Base-by-base conservation (phyloP, 352 stramenopile genomes). In the Detonula confervacea region DNA sequence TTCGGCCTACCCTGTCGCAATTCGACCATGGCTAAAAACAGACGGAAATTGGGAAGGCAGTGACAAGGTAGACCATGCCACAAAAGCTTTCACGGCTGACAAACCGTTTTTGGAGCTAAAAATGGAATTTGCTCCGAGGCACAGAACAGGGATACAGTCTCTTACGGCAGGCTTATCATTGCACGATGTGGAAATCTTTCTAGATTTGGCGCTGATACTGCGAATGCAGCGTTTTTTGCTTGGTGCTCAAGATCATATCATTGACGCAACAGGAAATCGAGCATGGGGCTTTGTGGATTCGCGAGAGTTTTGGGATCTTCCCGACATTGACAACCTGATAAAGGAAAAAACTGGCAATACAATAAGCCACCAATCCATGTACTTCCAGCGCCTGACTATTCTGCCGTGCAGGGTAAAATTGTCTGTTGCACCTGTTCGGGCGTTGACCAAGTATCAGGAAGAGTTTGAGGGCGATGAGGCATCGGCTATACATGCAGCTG, bases 201-300 rank as follows among this genome's bases (percentile, higher is more conserved):
- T 91, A 29, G 88, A 93, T 76, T 61, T 93, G 14, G 83, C 88
- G 8, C 92, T 92, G 54, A 77, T 93, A 12, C 66, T 92, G 14
- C 73, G 88, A 11, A 47, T 91, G 33, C 88, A 93, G 69, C 60
- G 75, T 22, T 91, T 86, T 73, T 42, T 87, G 29, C 24, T 90
- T 29, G 75, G 83, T 9, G 29, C 91, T 29, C 60, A 86, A 22
- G 67, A 75, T 71, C 84, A 92, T 62, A 67, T 90, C 14, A 70
- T 75, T 27, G 51, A 47, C 37, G 55, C 49, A 29, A 68, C 60
- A n/a, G 66, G 69, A 52, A 64, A 60, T 33, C 51, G 7, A 30
- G 30, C 16, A 24, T 29, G n/a, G 7, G 18, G 14, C n/a, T 77
- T 70, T 35, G 20, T 68, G 54, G 66, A 79, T 60, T 73, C 59